phyloP scores from a whole-genome alignment of 768 basidiomycete genomes.

The Amanita rubescens region DNA sequence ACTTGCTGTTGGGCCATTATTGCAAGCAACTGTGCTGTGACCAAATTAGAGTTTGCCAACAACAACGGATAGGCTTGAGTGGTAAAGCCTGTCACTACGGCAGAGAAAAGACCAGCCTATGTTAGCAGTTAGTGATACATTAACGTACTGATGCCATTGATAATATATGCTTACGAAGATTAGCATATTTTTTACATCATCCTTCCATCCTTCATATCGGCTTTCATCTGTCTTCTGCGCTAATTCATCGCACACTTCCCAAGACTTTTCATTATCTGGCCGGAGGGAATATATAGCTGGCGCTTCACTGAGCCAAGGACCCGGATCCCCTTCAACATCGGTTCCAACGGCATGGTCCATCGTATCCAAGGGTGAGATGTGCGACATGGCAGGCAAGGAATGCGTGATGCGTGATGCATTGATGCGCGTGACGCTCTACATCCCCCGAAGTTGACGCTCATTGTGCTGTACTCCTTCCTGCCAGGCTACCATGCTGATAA shows the following conservation, averaged over 20 bases:
- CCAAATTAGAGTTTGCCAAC: conserved; percentile 10
- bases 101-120: conserved; percentile 20
- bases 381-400: too few relatives aligned
- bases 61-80: conserved; percentile 15
- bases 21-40: neutral
- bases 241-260: neutral
- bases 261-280: neutral
- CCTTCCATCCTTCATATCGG: conserved; percentile 11
- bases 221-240: neutral
- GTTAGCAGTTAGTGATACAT: neutral
- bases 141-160: neutral
- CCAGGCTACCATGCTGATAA: too few relatives aligned
- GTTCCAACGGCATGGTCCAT: too few relatives aligned
- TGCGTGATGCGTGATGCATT: too few relatives aligned
- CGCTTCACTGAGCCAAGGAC: neutral
- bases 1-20: neutral
- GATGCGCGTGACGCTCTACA: too few relatives aligned
- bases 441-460: too few relatives aligned
- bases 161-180: conserved; percentile 14
- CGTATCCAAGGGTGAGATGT: too few relatives aligned
- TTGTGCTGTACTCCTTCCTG: too few relatives aligned
- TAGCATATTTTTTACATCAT: conserved; percentile 14
- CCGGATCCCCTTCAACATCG: too few relatives aligned
- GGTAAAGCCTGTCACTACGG: conserved; percentile 17
- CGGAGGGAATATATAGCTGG: neutral